These are phyloP conservation scores for Ogataea wickerhamii DNA, from an alignment of 805 yeast genomes.

Conservation along the genomic window DNA sequence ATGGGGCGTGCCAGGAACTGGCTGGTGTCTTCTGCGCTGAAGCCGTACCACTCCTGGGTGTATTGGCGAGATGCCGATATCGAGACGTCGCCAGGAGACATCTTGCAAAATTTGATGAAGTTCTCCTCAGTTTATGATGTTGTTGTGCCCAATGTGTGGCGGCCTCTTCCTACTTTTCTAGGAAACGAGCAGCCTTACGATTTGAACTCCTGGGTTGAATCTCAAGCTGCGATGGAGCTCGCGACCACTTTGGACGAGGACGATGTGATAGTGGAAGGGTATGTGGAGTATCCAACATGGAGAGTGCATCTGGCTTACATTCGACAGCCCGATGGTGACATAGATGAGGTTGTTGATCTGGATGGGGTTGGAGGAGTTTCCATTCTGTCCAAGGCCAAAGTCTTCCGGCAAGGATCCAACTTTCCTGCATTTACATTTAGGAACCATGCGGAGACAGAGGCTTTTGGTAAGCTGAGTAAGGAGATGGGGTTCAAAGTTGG, in stretches of 20 bases:
- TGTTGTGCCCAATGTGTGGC: slow-evolving; percentile 89
- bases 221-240: slow-evolving; percentile 66
- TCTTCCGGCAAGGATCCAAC: slow-evolving; percentile 75
- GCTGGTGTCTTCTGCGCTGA: slow-evolving; percentile 68
- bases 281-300: slow-evolving; percentile 84
- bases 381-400: slow-evolving; percentile 67
- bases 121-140: slow-evolving; percentile 58
- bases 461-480: slow-evolving; percentile 78
- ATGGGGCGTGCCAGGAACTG: slow-evolving; percentile 89
- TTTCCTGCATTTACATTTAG: slow-evolving; percentile 82
- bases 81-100: slow-evolving; percentile 75
- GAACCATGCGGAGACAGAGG: slow-evolving; percentile 87
- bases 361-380: slow-evolving; percentile 91
- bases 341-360: slow-evolving; percentile 59
- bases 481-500: slow-evolving; percentile 79
- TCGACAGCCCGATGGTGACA: slow-evolving; percentile 58
- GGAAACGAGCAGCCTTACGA: slow-evolving; percentile 94
- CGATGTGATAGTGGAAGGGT: slow-evolving; percentile 86
- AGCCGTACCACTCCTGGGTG: slow-evolving; percentile 87
- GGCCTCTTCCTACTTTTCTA: slow-evolving; percentile 90
- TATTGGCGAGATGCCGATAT: slow-evolving; percentile 89
- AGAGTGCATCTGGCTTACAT: slow-evolving; percentile 77
- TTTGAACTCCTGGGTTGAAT: slow-evolving; percentile 94
- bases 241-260: slow-evolving; percentile 68
- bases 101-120: slow-evolving; percentile 70